Conservation (phyloP, 495 filamentous ascomycete species). For the Thermothielavioides terrestris region DNA sequence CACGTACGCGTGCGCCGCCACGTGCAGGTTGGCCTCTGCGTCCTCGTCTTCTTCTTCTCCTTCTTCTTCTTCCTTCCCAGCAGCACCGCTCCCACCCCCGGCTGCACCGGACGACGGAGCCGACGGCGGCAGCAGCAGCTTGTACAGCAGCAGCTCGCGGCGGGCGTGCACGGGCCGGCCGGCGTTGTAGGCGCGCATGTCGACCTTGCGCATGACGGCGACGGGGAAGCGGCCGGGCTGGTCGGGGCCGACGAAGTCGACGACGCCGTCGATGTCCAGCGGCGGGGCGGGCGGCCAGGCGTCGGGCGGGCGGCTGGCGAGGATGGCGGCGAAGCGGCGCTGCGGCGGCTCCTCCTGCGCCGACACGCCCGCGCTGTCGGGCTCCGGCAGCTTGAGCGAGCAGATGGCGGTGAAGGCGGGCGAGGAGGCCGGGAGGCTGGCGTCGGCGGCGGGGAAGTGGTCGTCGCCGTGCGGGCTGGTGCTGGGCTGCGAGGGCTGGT, state of each 20-base stretch:
- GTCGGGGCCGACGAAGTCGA: conserved; percentile 20
- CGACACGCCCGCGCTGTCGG: conserved; percentile 22
- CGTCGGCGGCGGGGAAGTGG: conserved; percentile 30
- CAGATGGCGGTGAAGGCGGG: conserved; percentile 53
- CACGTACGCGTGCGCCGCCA: conserved; percentile 57
- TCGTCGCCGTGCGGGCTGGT: conserved; percentile 21
- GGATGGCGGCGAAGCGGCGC: conserved; percentile 28
- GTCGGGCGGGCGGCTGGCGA: conserved; percentile 20
- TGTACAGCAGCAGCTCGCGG: conserved; percentile 52
- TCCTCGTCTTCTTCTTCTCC: conserved; percentile 3
- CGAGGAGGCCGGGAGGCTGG: conserved; percentile 29
- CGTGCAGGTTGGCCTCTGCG: conserved; percentile 46
- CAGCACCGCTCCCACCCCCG: too few relatives aligned
- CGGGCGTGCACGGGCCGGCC: conserved; percentile 44
- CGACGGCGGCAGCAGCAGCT: conserved; percentile 39
- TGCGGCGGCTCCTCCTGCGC: conserved; percentile 31
- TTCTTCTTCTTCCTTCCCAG: too few relatives aligned
- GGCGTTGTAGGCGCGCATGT: conserved; percentile 50
- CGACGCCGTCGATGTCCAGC: conserved; percentile 28
- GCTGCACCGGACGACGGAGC: too few relatives aligned
- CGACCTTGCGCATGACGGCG: conserved; percentile 54
- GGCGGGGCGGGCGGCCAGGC: conserved; percentile 37
- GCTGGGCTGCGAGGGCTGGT: conserved; percentile 35
- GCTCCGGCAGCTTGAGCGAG: conserved; percentile 49
- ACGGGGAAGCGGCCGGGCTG: conserved; percentile 44